These are phyloP conservation scores for Epichloe aotearoae DNA, from an alignment of 2,329 filamentous ascomycete genomes.

Conservation along the genomic window DNA sequence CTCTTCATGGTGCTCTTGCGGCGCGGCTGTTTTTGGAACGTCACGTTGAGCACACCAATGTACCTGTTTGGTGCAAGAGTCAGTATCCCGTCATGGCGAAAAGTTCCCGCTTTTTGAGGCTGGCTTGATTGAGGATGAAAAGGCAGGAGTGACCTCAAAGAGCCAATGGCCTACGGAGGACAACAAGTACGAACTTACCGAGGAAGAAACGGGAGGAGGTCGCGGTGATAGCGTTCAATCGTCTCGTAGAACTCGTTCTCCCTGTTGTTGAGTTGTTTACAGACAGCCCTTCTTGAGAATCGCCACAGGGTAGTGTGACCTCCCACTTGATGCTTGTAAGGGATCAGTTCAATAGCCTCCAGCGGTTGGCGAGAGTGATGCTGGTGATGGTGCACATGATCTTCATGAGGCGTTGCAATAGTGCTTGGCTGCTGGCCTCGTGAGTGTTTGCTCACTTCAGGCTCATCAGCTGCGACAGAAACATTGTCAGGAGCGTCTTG, in stretches of 20 bases:
- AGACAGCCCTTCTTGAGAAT: slow-evolving; percentile 88
- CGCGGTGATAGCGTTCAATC: slow-evolving; percentile 80
- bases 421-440: slow-evolving; percentile 20
- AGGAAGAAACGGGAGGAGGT: slow-evolving; percentile 80
- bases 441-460: slow-evolving; percentile 22
- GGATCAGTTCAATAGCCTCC: slow-evolving; percentile 88
- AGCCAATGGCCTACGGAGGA: neutral
- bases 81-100: neutral
- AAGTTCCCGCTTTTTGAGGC: too few species aligned
- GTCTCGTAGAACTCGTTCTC: slow-evolving; percentile 99
- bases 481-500: slow-evolving; percentile 25
- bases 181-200: slow-evolving; percentile 39
- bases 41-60: slow-evolving; percentile 93
- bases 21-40: slow-evolving; percentile 73
- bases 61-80: slow-evolving; percentile 44
- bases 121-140: neutral
- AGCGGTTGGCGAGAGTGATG: slow-evolving; percentile 47
- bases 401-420: slow-evolving; percentile 29
- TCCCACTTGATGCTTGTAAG: slow-evolving; percentile 93
- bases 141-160: neutral
- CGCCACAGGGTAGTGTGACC: slow-evolving; percentile 94
- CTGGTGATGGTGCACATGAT: slow-evolving; percentile 38
- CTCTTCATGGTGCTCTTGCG: slow-evolving; percentile 43
- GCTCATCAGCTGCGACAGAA: slow-evolving; percentile 27
- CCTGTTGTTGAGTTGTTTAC: slow-evolving; percentile 94